Percentiles rank a stretch among this genome's conserved stretches.
Evolutionary conservation across 768 basidiomycete species (phyloP).

Genomic region (Psilocybe sp.): DNA sequence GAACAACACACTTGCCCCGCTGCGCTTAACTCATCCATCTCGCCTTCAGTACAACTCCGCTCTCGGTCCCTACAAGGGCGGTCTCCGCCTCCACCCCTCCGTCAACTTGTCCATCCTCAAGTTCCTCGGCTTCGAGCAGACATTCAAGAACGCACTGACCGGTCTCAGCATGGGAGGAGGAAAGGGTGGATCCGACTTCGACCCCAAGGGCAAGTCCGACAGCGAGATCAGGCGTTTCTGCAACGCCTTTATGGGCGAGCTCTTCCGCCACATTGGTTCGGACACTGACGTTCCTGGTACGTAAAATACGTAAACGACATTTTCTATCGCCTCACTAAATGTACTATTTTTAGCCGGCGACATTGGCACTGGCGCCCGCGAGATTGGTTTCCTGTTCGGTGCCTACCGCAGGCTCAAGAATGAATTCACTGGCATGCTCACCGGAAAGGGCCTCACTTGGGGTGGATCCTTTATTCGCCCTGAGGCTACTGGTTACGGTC

Average conservation of each 20-base stretch:
- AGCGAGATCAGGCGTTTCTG: slow-evolving; percentile 73
- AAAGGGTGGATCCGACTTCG: slow-evolving; percentile 79
- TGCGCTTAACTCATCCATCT: background rate
- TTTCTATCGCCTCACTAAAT: background rate
- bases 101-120: slow-evolving; percentile 83
- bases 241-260: slow-evolving; percentile 70
- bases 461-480: slow-evolving; percentile 74
- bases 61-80: slow-evolving; percentile 77
- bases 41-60: slow-evolving; percentile 65
- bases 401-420: slow-evolving; percentile 75
- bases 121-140: slow-evolving; percentile 82
- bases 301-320: slow-evolving; percentile 8
- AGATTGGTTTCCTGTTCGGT: slow-evolving; percentile 76
- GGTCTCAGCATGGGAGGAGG: slow-evolving; percentile 77
- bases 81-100: slow-evolving; percentile 73
- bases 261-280: slow-evolving; percentile 67
- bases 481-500: slow-evolving; percentile 70
- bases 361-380: slow-evolving; percentile 73
- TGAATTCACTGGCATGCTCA: slow-evolving; percentile 69
- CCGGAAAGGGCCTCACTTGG: slow-evolving; percentile 68
- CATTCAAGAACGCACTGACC: slow-evolving; percentile 78
- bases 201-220: slow-evolving; percentile 80
- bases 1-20: background rate
- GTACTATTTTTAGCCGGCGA: slow-evolving; percentile 45
- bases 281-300: slow-evolving; percentile 71